A percentile compares a stretch with the other conserved stretches of the same genome.
phyloP scores from a whole-genome alignment of 345 rosid genomes.

The Euphorbia pulcherrima region DNA sequence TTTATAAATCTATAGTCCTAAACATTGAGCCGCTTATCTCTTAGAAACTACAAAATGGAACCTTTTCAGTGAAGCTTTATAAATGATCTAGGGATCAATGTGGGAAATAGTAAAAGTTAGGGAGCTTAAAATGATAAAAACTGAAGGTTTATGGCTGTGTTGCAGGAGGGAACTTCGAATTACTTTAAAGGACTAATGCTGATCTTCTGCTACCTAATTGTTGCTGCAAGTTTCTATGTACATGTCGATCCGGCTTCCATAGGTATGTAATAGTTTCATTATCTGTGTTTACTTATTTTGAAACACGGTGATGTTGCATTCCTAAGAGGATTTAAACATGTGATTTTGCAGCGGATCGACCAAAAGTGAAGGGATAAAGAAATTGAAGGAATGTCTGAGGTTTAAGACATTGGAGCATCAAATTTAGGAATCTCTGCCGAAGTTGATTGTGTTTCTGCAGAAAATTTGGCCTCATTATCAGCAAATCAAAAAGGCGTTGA shows the following conservation, averaged over 20 bases:
- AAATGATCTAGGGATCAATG: neutral
- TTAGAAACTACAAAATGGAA: neutral
- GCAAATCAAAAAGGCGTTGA: neutral
- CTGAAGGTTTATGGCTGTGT: neutral
- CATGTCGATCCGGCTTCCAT: conserved; percentile 3
- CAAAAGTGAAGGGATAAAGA: conserved; percentile 1
- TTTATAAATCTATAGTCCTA: neutral
- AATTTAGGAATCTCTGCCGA: neutral
- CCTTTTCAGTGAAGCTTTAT: neutral
- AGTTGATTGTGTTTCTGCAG: neutral
- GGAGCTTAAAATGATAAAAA: neutral
- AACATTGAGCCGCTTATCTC: neutral
- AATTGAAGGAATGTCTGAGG: conserved; percentile 13
- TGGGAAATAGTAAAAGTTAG: too few relatives aligned
- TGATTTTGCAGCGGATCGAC: conserved; percentile 9
- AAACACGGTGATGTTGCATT: neutral
- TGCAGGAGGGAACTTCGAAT: conserved; percentile 25
- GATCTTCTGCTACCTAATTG: conserved; percentile 19
- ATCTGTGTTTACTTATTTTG: neutral
- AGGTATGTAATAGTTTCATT: conserved; percentile 2
- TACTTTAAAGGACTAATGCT: conserved; percentile 25
- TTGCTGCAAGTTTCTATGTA: conserved; percentile 21
- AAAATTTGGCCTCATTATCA: neutral
- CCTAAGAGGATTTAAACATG: neutral
- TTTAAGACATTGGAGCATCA: neutral